These are phyloP conservation scores for Beauveria asiatica DNA, from an alignment of 2,329 filamentous ascomycete genomes.

Conservation along the genomic window DNA sequence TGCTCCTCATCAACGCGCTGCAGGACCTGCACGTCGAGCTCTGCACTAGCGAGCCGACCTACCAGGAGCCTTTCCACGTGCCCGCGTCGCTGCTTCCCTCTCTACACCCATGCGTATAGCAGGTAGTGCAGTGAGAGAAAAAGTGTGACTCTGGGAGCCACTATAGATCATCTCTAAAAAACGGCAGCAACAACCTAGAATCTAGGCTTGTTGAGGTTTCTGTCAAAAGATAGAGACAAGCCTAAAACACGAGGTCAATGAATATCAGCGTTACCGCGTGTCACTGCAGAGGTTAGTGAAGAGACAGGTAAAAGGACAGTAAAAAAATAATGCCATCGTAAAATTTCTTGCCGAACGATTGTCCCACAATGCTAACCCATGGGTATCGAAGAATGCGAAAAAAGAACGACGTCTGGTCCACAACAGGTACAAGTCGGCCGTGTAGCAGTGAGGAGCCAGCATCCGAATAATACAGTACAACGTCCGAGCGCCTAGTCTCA, in stretches of 20 bases:
- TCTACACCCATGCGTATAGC: conserved; percentile 40
- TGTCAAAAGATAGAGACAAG: background rate
- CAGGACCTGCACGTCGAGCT: conserved; percentile 13
- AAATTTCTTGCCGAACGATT: conserved; percentile 1
- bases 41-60: conserved; percentile 11
- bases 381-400: conserved; percentile 6
- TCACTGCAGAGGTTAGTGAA: conserved; percentile 26
- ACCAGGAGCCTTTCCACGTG: conserved; percentile 12
- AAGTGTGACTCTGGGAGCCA: conserved; percentile 26
- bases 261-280: conserved; percentile 9
- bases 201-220: background rate
- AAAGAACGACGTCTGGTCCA: background rate
- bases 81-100: conserved; percentile 26
- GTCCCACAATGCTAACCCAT: conserved; percentile 10
- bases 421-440: background rate
- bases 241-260: background rate
- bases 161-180: background rate
- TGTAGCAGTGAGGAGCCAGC: background rate
- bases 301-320: background rate
- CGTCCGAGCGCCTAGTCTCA: conserved; percentile 1
- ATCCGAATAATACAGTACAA: background rate
- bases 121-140: conserved; percentile 40
- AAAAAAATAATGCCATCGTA: background rate
- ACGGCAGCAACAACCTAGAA: background rate
- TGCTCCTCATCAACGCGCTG: conserved; percentile 11